These are phyloP conservation scores for Penicillium sp. DNA, from an alignment of 2,329 filamentous ascomycete genomes.

Conservation along the genomic window DNA sequence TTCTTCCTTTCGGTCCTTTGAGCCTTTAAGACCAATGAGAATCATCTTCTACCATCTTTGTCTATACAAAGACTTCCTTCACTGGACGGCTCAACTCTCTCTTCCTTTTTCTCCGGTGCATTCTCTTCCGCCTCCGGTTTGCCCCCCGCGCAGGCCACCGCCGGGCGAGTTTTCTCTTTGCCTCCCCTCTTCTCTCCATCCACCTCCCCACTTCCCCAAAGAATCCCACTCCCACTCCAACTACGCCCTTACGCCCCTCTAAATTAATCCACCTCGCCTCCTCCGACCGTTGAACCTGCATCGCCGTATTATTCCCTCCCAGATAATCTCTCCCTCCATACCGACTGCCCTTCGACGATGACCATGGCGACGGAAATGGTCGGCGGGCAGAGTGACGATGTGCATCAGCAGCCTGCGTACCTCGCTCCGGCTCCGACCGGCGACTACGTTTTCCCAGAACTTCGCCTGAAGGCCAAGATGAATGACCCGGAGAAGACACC, in stretches of 20 bases:
- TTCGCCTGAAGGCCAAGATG: slow-evolving; percentile 54
- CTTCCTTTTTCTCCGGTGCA: slow-evolving; percentile 14
- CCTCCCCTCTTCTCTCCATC: slow-evolving; percentile 16
- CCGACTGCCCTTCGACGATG: slow-evolving; percentile 7
- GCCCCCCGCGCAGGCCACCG: slow-evolving; percentile 3
- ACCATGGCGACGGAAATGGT: slow-evolving; percentile 40
- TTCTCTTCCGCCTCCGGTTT: slow-evolving; percentile 10
- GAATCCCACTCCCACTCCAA: not conserved
- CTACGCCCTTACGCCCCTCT: not conserved
- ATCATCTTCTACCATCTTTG: slow-evolving; percentile 21
- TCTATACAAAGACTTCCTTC: slow-evolving; percentile 7
- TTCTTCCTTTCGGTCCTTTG: not conserved
- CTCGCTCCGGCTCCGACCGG: slow-evolving; percentile 42
- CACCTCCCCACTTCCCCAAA: slow-evolving; percentile 9
- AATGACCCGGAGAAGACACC: slow-evolving; percentile 55
- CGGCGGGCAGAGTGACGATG: slow-evolving; percentile 38
- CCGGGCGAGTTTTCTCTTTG: slow-evolving; percentile 12
- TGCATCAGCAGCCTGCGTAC: slow-evolving; percentile 32
- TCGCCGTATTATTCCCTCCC: not conserved
- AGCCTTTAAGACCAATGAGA: not conserved
- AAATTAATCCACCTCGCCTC: not conserved
- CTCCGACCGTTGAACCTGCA: not conserved
- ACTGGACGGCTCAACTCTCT: not conserved
- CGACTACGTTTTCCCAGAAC: slow-evolving; percentile 53
- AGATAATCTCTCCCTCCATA: not conserved